Percentiles rank a stretch among this genome's conserved stretches.
Conservation (phyloP, 164 flowering plant species). For the Vitis vinifera region ASM3070453v1 NC_081810.1:21892501-21893000, state of each 20-base stretch:
- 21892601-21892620: not conserved
- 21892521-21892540: too few species aligned
- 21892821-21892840: conserved; percentile 91
- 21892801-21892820: conserved; percentile 88
- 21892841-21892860: conserved; percentile 56
- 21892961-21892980: not conserved
- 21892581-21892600: not conserved
- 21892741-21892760: conserved; percentile 98
- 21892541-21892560: too few species aligned
- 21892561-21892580: not conserved
- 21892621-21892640: not conserved
- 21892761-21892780: conserved; percentile 81
- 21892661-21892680: not conserved
- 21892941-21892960: too few species aligned
- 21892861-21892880: conserved; percentile 69
- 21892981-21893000: not conserved
- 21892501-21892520: too few species aligned
- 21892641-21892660: too few species aligned
- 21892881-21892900: conserved; percentile 65
- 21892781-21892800: conserved; percentile 81
- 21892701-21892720: conserved; percentile 96
- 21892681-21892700: conserved; percentile 90
- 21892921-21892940: not conserved
- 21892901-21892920: conserved; percentile 66
- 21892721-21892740: conserved; percentile 90